phyloP scores from a whole-genome alignment of 495 filamentous ascomycete genomes.

The Hypoxylon subgilvum region DNA sequence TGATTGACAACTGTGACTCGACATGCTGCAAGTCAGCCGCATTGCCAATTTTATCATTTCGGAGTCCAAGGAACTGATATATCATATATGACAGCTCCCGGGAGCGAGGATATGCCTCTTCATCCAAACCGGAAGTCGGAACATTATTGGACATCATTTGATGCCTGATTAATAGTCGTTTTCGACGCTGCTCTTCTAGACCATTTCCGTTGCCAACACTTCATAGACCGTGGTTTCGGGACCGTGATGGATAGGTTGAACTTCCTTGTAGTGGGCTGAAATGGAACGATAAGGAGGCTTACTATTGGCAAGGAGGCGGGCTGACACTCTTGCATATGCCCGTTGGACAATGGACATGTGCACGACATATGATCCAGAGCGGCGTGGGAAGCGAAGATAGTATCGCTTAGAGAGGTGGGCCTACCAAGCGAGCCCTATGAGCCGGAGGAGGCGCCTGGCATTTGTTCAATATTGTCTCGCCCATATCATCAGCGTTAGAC shows the following conservation, averaged over 20 bases:
- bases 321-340: not conserved
- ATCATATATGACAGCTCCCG: not conserved
- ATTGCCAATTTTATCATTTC: not conserved
- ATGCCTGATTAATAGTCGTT: not conserved
- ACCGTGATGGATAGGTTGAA: not conserved
- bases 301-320: not conserved
- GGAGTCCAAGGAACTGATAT: no score
- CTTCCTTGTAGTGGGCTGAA: not conserved
- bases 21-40: no score
- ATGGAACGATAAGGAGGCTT: not conserved
- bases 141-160: not conserved
- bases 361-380: no score
- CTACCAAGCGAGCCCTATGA: not conserved
- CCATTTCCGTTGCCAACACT: not conserved
- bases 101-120: no score
- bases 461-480: not conserved
- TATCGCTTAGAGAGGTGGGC: no score
- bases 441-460: no score
- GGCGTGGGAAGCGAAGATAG: no score
- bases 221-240: not conserved
- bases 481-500: no score
- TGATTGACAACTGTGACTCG: no score
- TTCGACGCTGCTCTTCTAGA: no score
- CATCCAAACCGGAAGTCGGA: not conserved
- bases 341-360: not conserved